Percentiles rank a stretch among this genome's conserved stretches.
Evolutionary conservation across 495 filamentous ascomycete species (phyloP).

Genomic region (Clavariopsis aquatica): DNA sequence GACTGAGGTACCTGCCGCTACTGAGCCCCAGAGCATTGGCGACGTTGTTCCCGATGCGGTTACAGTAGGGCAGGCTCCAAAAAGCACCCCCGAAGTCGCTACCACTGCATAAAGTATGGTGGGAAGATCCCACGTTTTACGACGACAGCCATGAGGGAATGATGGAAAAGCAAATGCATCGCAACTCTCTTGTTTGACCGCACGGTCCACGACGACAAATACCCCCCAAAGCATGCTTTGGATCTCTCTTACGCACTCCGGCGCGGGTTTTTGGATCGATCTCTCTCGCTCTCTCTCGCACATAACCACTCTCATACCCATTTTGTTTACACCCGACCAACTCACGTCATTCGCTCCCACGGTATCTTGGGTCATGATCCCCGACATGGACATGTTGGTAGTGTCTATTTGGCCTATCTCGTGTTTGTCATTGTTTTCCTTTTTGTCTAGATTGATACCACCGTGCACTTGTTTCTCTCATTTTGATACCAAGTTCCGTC

Average conservation of each 20-base stretch:
- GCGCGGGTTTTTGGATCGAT: constrained; percentile 32
- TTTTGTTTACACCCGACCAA: constrained; percentile 21
- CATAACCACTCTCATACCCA: constrained; percentile 27
- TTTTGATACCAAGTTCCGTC: constrained; percentile 37
- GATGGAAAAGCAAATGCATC: constrained; percentile 39
- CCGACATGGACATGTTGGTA: constrained; percentile 31
- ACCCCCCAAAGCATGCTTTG: constrained; percentile 26
- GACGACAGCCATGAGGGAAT: constrained; percentile 40
- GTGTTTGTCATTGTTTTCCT: constrained; percentile 27
- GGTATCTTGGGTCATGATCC: constrained; percentile 16
- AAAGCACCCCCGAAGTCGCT: constrained; percentile 44
- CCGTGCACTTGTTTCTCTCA: constrained; percentile 39
- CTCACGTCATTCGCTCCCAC: constrained; percentile 35
- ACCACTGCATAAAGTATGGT: constrained; percentile 49
- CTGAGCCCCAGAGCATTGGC: constrained; percentile 40
- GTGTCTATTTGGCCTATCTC: constrained; percentile 20
- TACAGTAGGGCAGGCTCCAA: constrained; percentile 41
- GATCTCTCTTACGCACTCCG: constrained; percentile 28
- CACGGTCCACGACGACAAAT: constrained; percentile 31
- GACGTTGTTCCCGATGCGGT: constrained; percentile 47
- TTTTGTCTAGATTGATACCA: constrained; percentile 44
- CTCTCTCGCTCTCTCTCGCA: constrained; percentile 21
- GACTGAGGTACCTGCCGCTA: constrained; percentile 14
- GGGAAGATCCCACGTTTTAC: constrained; percentile 34
- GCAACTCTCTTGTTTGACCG: constrained; percentile 40